Evolutionary conservation across 2,329 filamentous ascomycete species (phyloP).

Genomic region (Xylariales sp.): DNA sequence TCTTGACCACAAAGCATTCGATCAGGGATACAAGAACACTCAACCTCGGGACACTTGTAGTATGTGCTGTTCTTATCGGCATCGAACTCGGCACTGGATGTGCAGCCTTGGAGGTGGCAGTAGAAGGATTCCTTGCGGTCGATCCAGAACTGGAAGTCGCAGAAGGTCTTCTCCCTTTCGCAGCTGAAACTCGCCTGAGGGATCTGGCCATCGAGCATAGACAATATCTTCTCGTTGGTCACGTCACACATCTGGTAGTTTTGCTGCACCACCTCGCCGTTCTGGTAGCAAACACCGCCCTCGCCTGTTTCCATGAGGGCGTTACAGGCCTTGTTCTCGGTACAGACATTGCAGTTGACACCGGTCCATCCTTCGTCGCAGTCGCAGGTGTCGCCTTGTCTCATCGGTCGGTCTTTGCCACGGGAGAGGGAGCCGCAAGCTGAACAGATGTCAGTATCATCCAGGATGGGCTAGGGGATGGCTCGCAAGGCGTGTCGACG

Average conservation of each 20-base stretch:
- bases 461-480: not conserved
- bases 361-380: constrained; percentile 94
- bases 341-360: constrained; percentile 97
- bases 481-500: constrained; percentile 18
- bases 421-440: constrained; percentile 85
- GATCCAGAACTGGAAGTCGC: constrained; percentile 99
- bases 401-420: constrained; percentile 71
- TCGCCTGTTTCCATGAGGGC: constrained; percentile 78
- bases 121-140: constrained; percentile 94
- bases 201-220: constrained; percentile 76
- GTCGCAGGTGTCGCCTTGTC: constrained; percentile 67
- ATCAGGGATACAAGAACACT: constrained; percentile 82
- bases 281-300: constrained; percentile 86
- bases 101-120: constrained; percentile 79
- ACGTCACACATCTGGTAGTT: constrained; percentile 99
- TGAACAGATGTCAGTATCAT: constrained; percentile 20
- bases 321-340: constrained; percentile 76
- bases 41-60: constrained; percentile 80
- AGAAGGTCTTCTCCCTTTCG: constrained; percentile 66
- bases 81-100: constrained; percentile 64
- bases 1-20: constrained; percentile 92
- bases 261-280: constrained; percentile 84
- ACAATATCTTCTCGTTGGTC: constrained; percentile 89
- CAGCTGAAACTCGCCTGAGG: constrained; percentile 96
- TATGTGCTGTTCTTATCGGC: constrained; percentile 72